A percentile compares a stretch with the other conserved stretches of the same genome.
These are phyloP conservation scores for Pestalotiopsis fici DNA, from an alignment of 2,329 filamentous ascomycete genomes.

Conservation along the genomic window DNA sequence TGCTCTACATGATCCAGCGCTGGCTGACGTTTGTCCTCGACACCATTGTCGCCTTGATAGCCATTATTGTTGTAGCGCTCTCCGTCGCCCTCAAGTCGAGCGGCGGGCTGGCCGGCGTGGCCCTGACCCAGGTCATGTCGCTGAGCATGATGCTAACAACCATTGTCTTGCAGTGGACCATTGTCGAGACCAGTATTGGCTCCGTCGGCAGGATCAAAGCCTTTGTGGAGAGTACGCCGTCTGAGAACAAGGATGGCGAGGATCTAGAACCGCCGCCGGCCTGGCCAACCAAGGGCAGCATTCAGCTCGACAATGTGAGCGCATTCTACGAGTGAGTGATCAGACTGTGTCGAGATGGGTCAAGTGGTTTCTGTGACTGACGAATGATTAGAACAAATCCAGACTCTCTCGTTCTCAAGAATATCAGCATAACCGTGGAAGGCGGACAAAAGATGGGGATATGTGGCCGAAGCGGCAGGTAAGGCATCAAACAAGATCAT, in stretches of 20 bases:
- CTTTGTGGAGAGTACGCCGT: not conserved
- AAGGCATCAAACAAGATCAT: too few relatives aligned
- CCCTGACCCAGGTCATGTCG: too few relatives aligned
- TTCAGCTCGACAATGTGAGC: not conserved
- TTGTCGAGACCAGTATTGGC: slow-evolving; percentile 26
- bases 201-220: slow-evolving; percentile 14
- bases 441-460: slow-evolving; percentile 14
- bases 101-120: too few relatives aligned
- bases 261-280: not conserved
- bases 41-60: too few relatives aligned
- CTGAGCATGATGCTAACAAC: too few relatives aligned
- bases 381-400: not conserved
- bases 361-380: not conserved
- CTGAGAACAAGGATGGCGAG: not conserved
- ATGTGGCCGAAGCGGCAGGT: slow-evolving; percentile 16
- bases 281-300: slow-evolving; percentile 1
- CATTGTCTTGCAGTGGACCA: too few relatives aligned
- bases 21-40: too few relatives aligned
- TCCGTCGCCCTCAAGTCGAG: too few relatives aligned
- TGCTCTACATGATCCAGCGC: too few relatives aligned
- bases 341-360: too few relatives aligned
- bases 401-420: slow-evolving; percentile 4
- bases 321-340: not conserved
- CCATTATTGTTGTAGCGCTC: too few relatives aligned
- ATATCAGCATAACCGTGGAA: slow-evolving; percentile 10